phyloP scores from a whole-genome alignment of 352 stramenopile genomes.

The Phytophthora pinifolia region DNA sequence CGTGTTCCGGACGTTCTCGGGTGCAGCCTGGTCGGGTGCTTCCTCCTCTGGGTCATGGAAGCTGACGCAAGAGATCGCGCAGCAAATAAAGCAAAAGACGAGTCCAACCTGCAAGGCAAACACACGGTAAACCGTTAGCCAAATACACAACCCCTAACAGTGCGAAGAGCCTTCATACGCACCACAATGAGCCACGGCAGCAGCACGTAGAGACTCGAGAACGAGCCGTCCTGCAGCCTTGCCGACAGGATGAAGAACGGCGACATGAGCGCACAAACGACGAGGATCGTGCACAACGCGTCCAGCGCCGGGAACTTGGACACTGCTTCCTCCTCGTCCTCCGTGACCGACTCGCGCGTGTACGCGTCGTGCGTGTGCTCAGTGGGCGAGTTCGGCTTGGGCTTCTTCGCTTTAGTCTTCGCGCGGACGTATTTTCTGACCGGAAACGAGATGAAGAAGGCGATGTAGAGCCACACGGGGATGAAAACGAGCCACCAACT shows the following conservation, averaged over 20 bases:
- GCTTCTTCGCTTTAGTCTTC: slow-evolving; percentile 43
- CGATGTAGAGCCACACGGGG: slow-evolving; percentile 75
- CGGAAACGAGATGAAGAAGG: slow-evolving; percentile 57
- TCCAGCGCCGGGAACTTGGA: slow-evolving; percentile 63
- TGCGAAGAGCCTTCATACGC: slow-evolving; percentile 18
- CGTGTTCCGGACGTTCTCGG: slow-evolving; percentile 42
- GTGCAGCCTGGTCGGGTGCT: slow-evolving; percentile 25
- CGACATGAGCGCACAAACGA: slow-evolving; percentile 61
- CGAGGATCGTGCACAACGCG: slow-evolving; percentile 50
- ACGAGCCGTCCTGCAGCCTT: slow-evolving; percentile 63
- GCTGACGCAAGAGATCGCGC: slow-evolving; percentile 72
- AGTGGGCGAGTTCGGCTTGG: slow-evolving; percentile 30
- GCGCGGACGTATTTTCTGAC: slow-evolving; percentile 54
- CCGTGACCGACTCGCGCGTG: slow-evolving; percentile 69
- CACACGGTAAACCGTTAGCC: too few relatives aligned
- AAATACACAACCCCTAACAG: neutral
- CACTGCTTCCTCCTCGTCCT: slow-evolving; percentile 51
- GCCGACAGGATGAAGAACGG: slow-evolving; percentile 82
- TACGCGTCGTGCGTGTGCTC: slow-evolving; percentile 66
- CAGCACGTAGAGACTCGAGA: slow-evolving; percentile 82
- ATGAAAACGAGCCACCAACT: slow-evolving; percentile 86
- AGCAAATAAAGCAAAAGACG: slow-evolving; percentile 79
- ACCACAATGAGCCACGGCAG: slow-evolving; percentile 85
- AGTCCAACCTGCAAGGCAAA: slow-evolving; percentile 73
- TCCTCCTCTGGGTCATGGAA: slow-evolving; percentile 41